phyloP scores from a whole-genome alignment of 306 rosid genomes.

The Pueraria montana region DNA sequence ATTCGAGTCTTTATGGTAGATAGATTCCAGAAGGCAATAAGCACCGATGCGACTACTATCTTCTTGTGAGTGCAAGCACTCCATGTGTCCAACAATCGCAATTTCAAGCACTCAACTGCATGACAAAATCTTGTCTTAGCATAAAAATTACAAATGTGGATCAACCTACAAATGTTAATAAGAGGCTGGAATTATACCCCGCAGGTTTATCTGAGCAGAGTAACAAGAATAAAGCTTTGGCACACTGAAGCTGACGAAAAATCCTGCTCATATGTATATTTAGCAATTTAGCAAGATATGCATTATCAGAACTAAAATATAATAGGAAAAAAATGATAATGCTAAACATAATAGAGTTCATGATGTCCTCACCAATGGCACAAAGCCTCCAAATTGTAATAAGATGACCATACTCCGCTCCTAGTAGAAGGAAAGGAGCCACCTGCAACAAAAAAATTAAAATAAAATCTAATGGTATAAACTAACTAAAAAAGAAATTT shows the following conservation, averaged over 20 bases:
- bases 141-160: slow-evolving; percentile 12
- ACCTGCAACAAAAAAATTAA: slow-evolving; percentile 56
- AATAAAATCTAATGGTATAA: neutral
- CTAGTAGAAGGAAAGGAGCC: slow-evolving; percentile 83
- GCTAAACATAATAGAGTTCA: slow-evolving; percentile 4
- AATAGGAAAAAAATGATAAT: neutral
- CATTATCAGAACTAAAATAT: neutral
- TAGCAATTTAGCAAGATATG: slow-evolving; percentile 26
- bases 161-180: slow-evolving; percentile 4
- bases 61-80: slow-evolving; percentile 84
- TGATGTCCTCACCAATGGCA: slow-evolving; percentile 68
- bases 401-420: slow-evolving; percentile 87
- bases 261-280: slow-evolving; percentile 57
- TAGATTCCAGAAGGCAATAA: slow-evolving; percentile 84
- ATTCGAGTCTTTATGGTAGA: slow-evolving; percentile 75
- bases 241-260: slow-evolving; percentile 78
- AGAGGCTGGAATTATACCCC: slow-evolving; percentile 56
- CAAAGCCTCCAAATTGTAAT: slow-evolving; percentile 81
- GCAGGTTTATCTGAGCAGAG: slow-evolving; percentile 70
- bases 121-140: slow-evolving; percentile 31
- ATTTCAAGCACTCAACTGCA: slow-evolving; percentile 68
- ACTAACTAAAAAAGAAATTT: slow-evolving; percentile 21
- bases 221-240: slow-evolving; percentile 83
- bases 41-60: slow-evolving; percentile 66
- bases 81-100: slow-evolving; percentile 76